Percentiles rank a stretch among this genome's conserved stretches.
Evolutionary conservation across 495 filamentous ascomycete species (phyloP).

Genomic region (Neurospora terricola): DNA sequence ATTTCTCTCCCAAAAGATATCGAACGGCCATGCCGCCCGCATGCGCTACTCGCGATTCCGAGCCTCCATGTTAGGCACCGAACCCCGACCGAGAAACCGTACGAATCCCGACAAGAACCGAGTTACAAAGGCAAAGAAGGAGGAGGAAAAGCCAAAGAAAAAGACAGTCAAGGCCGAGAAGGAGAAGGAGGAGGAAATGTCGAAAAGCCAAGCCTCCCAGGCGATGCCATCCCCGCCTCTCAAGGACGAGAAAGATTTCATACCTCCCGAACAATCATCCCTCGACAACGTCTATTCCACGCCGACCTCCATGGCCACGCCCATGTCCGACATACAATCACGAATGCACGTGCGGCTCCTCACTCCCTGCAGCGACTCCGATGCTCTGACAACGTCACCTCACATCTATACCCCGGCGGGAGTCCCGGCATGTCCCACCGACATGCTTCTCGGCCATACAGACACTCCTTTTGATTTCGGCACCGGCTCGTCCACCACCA

Average conservation of each 20-base stretch:
- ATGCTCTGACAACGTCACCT: conserved; percentile 17
- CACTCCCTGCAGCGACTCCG: conserved; percentile 37
- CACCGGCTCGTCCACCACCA: neutral
- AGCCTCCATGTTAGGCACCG: conserved; percentile 28
- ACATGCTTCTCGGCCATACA: conserved; percentile 16
- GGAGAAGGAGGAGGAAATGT: conserved; percentile 21
- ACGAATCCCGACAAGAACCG: conserved; percentile 21
- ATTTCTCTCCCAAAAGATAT: conserved; percentile 46
- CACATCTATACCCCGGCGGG: conserved; percentile 16
- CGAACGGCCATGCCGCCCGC: conserved; percentile 71
- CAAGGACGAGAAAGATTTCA: neutral
- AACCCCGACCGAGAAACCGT: conserved; percentile 32
- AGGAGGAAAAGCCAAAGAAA: conserved; percentile 1
- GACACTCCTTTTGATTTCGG: conserved; percentile 15
- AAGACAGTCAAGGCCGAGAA: conserved; percentile 6
- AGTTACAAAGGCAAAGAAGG: conserved; percentile 33
- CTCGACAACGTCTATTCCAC: conserved; percentile 1
- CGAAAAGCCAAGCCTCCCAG: neutral
- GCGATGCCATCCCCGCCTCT: neutral
- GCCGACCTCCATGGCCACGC: neutral
- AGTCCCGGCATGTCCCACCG: conserved; percentile 6
- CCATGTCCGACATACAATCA: conserved; percentile 10
- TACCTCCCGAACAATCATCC: conserved; percentile 3
- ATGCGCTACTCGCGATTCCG: conserved; percentile 70
- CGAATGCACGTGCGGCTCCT: conserved; percentile 23